Evolutionary conservation across 306 rosid genomes (phyloP), one percentile per base, ranked within the genome.

Genomic region (Herpetospermum pedunculosum): DNA sequence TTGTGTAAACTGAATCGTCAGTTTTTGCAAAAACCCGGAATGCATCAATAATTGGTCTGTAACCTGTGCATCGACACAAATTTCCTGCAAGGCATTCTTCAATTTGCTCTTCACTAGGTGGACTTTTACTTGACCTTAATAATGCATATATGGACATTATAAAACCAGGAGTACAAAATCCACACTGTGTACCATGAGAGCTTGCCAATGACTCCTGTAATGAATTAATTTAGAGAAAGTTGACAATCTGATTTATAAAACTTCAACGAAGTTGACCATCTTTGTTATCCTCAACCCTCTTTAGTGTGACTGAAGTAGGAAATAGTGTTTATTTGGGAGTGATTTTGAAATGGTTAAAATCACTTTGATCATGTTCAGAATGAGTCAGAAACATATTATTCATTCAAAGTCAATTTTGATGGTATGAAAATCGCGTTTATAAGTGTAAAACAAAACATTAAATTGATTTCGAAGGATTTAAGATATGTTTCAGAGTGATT

Each of bases 41-140:
- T 50, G 98, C 97, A 78, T 94, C 98, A 79, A 84, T 77, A 68
- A 94, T 94, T 70, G 98, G 95, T 84, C 98, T 88, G 82, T 94
- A 94, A 79, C 98, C 98, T 25, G 98, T 94, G 77, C 98, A 94
- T 8, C 97, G 85, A 83, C 98, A 91, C 82, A 94, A 82, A 82
- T 94, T 94, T 86, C 98, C 97, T 15, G 93, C 92, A 29, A 94
- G 95, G 77, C 91, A 86, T 83, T 91, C 98, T 85, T 94, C 97
- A 77, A 89, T 89, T 83, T 85, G 88, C 83, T 89, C 92, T 77
- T 89, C 88, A 38, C 78, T 85, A 71, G 98, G 98, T 6, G 91
- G 90, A 62, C 81, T 81, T 80, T 78, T 88, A 80, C 95, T 85
- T 54, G 98, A 89, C 78, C 98, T 86, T 67, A 94, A 82, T 74